A percentile compares a stretch with the other conserved stretches of the same genome.
These are phyloP conservation scores for Gymnopilus junonius DNA, from an alignment of 768 basidiomycete genomes.

Conservation along the genomic window DNA sequence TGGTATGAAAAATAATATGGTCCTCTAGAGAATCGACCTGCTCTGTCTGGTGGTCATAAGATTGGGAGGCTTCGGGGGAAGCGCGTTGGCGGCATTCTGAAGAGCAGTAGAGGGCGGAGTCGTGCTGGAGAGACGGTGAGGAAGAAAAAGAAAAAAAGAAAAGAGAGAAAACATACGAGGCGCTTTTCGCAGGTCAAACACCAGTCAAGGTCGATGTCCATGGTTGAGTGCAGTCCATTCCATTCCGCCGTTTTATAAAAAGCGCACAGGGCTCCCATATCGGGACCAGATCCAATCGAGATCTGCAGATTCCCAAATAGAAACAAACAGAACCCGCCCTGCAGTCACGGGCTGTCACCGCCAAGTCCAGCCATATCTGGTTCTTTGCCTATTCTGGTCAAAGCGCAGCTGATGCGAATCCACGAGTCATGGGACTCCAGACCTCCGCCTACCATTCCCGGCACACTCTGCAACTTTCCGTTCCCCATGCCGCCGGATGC, in stretches of 20 bases:
- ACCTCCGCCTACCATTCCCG: too few species aligned
- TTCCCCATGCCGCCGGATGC: conserved; percentile 13
- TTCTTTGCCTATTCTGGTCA: conserved; percentile 10
- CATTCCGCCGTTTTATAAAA: conserved; percentile 20
- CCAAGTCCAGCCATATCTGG: conserved; percentile 31
- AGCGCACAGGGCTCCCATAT: not conserved
- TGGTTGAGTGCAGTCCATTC: conserved; percentile 22
- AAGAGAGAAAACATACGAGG: conserved; percentile 46
- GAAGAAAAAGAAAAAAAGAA: conserved; percentile 16
- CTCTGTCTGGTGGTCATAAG: not conserved
- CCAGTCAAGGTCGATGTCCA: conserved; percentile 65
- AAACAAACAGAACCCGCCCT: conserved; percentile 6
- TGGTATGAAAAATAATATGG: conserved; percentile 25
- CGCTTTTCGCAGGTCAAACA: conserved; percentile 68
- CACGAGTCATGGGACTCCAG: too few species aligned
- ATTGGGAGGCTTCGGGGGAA: conserved; percentile 27
- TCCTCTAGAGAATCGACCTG: conserved; percentile 32
- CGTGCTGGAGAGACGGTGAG: conserved; percentile 30
- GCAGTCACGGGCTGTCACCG: not conserved
- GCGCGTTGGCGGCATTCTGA: conserved; percentile 39
- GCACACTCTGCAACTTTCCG: conserved; percentile 4
- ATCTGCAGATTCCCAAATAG: conserved; percentile 7
- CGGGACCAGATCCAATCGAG: conserved; percentile 12
- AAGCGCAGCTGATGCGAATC: conserved; percentile 9
- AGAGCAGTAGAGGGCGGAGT: conserved; percentile 57